Conservation (phyloP, 257 asterid species). For the Przewalskia tangutica region DNA sequence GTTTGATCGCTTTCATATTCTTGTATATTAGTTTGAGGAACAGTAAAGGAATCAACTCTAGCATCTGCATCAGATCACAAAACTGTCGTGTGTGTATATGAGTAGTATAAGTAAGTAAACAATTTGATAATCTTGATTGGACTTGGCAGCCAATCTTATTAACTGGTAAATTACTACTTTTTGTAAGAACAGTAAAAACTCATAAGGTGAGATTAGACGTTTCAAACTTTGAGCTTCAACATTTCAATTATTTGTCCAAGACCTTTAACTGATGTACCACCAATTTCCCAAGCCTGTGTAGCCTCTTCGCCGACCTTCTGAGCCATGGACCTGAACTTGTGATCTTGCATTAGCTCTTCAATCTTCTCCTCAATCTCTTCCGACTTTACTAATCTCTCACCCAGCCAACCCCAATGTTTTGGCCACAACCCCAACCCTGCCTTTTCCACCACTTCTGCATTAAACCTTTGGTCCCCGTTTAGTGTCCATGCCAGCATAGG, state of each 20-base stretch:
- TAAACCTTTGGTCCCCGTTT: conserved; percentile 37
- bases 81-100: no score
- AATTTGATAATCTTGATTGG: not conserved
- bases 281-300: conserved; percentile 14
- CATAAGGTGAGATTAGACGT: not conserved
- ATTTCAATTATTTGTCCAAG: conserved; percentile 9
- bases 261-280: conserved; percentile 22
- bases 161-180: not conserved
- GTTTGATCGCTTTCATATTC: not conserved
- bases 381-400: conserved; percentile 18
- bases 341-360: conserved; percentile 17
- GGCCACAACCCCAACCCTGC: conserved; percentile 29
- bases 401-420: conserved; percentile 26
- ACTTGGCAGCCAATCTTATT: not conserved
- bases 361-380: conserved; percentile 19
- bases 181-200: not conserved
- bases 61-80: not conserved
- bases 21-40: conserved; percentile 16
- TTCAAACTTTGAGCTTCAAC: not conserved
- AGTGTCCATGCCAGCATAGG: conserved; percentile 40
- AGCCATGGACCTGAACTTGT: conserved; percentile 14
- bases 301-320: conserved; percentile 21
- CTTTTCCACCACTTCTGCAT: conserved; percentile 28
- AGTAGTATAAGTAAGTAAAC: not conserved
- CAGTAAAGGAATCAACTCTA: conserved; percentile 11